Percentiles rank a stretch among this genome's conserved stretches.
phyloP scores from a whole-genome alignment of 2,329 filamentous ascomycete genomes.

The Aspergillus cejpii region DNA sequence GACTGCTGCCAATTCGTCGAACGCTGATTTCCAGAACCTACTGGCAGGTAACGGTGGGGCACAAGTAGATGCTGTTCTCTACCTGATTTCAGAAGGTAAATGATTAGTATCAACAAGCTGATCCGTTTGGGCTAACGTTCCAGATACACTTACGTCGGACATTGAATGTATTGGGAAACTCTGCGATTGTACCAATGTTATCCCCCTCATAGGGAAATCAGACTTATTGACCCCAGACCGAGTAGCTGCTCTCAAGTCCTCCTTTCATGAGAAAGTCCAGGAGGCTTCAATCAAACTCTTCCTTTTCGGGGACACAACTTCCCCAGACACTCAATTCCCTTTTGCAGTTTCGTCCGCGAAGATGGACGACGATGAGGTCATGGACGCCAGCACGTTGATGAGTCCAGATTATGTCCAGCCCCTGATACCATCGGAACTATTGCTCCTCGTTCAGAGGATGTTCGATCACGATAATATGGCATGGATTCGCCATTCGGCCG shows the following conservation, averaged over 20 bases:
- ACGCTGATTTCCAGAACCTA: slow-evolving; percentile 67
- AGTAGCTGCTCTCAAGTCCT: slow-evolving; percentile 53
- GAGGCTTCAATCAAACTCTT: slow-evolving; percentile 57
- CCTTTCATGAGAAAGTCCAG: slow-evolving; percentile 28
- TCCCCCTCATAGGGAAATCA: slow-evolving; percentile 71
- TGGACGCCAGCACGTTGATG: slow-evolving; percentile 94
- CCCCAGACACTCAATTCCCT: slow-evolving; percentile 40
- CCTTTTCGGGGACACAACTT: slow-evolving; percentile 50
- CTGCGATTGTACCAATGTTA: slow-evolving; percentile 69
- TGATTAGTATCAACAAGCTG: neutral
- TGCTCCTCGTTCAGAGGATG: slow-evolving; percentile 60
- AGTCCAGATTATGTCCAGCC: slow-evolving; percentile 82
- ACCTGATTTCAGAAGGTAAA: slow-evolving; percentile 68
- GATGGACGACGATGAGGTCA: slow-evolving; percentile 66
- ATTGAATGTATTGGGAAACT: slow-evolving; percentile 65
- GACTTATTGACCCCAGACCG: slow-evolving; percentile 60
- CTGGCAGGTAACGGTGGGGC: slow-evolving; percentile 75
- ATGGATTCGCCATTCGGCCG: slow-evolving; percentile 74
- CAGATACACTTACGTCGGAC: slow-evolving; percentile 57
- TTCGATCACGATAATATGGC: slow-evolving; percentile 72
- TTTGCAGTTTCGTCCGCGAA: slow-evolving; percentile 73
- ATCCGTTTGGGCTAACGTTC: neutral
- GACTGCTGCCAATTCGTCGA: slow-evolving; percentile 56
- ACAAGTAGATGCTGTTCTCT: slow-evolving; percentile 78
- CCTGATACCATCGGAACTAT: slow-evolving; percentile 67